Conservation (phyloP, 306 rosid species). For the Castanea mollissima region DNA sequence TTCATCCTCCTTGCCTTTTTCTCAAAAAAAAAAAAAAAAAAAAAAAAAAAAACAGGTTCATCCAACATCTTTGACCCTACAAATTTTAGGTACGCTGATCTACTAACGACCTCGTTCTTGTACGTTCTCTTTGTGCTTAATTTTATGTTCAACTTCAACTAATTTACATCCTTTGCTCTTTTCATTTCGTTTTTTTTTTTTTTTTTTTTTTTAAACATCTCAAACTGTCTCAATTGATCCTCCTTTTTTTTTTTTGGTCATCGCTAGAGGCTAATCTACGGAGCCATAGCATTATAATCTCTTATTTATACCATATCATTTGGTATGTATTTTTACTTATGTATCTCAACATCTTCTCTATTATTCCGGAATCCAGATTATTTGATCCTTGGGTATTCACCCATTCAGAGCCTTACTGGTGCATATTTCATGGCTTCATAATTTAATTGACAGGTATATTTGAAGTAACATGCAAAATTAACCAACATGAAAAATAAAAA, state of each 20-base stretch:
- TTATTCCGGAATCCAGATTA: not conserved
- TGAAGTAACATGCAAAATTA: not conserved
- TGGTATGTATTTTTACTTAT: not conserved
- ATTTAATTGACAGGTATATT: not conserved
- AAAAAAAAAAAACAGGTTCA: too few relatives aligned
- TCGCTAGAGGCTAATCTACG: too few relatives aligned
- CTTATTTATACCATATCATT: not conserved
- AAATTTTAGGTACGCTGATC: too few relatives aligned
- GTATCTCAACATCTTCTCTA: not conserved
- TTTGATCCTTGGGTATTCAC: not conserved
- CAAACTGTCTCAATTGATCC: not conserved
- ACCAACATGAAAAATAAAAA: too few relatives aligned
- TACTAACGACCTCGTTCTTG: too few relatives aligned
- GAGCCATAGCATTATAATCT: too few relatives aligned
- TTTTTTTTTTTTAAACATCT: not conserved
- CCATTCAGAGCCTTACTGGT: not conserved
- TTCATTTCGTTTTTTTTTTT: not conserved
- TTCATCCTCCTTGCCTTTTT: too few relatives aligned
- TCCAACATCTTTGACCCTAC: too few relatives aligned
- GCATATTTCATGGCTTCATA: not conserved
- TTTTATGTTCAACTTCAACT: not conserved
- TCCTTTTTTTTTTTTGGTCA: not conserved
- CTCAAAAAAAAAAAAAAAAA: too few relatives aligned
- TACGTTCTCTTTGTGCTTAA: too few relatives aligned
- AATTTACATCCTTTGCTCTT: not conserved